phyloP scores from a whole-genome alignment of 106 monocot genomes.

The Ottelia alismoides region DNA sequence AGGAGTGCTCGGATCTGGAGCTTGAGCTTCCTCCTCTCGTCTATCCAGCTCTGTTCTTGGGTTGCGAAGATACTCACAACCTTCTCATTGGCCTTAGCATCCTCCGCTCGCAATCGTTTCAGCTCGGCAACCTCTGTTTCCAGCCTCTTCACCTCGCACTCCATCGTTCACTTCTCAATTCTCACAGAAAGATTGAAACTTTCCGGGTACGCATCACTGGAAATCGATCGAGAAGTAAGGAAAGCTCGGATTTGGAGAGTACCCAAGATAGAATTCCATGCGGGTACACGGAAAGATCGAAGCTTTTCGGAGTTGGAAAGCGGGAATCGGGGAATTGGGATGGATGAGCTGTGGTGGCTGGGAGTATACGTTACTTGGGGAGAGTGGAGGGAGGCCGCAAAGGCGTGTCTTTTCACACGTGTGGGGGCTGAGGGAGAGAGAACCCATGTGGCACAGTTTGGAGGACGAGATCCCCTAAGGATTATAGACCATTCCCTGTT shows the following conservation, averaged over 20 bases:
- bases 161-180: too few species aligned
- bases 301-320: background rate
- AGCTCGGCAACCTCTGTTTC: constrained; percentile 33
- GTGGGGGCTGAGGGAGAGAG: background rate
- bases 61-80: constrained; percentile 66
- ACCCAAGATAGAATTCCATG: background rate
- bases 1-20: constrained; percentile 47
- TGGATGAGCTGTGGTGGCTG: background rate
- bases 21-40: constrained; percentile 46
- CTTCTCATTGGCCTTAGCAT: constrained; percentile 93
- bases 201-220: too few species aligned
- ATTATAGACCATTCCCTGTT: too few species aligned
- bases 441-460: background rate
- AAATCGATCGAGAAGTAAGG: too few species aligned
- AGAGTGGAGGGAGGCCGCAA: background rate
- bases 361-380: background rate
- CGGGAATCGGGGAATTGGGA: background rate
- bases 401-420: background rate
- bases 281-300: background rate
- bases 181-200: too few species aligned
- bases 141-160: too few species aligned
- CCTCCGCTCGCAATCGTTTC: constrained; percentile 41
- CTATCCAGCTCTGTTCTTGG: constrained; percentile 74
- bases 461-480: too few species aligned
- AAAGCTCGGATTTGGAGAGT: background rate